Evolutionary conservation across 306 rosid species (phyloP), one percentile per base, ranked within the genome.

Genomic region (Glycyrrhiza uralensis): DNA sequence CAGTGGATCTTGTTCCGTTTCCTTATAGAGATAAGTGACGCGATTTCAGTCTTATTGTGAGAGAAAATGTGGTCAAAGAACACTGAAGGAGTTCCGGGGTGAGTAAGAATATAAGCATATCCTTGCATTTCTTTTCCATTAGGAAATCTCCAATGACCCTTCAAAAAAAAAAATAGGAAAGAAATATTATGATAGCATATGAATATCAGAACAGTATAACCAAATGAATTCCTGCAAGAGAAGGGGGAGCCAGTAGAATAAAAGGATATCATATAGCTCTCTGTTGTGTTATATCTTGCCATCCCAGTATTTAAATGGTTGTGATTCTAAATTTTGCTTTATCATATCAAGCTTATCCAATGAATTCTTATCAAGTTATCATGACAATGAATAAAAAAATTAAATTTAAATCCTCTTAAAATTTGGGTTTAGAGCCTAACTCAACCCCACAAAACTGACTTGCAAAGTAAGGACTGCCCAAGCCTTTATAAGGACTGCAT

Each of bases 71-170:
- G 99, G 81, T 95, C 99, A 44, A 50, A 84, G 88, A 92, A 95
- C 80, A 89, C 90, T 2, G 96, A 66, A 4, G 99, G 99, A 6
- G 99, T 92, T 74, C 99, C 99, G 24, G 99, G 99, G 86, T 95
- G 99, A 74, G 97, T 84, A 86, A 92, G 93, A 77, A 61, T 89
- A 81, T 95, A 95, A n/a, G 99, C 96, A 67, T 95, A 95, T 81
- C 99, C 99, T 81, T 95, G 97, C 87, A 95, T 92, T 84, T 95
- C 99, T 76, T 88, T 95, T 66, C 84, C 85, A 1, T 73, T 12
- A 0, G 99, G 99, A 88, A 95, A 95, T 81, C 97, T 88, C 99
- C 99, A 95, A 79, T 95, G 99, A 85, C 99, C 97, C 99, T 95
- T 81, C 68, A 84, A 73, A 49, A 81, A 39, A 81, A 39, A 46